Evolutionary conservation across 2,329 filamentous ascomycete genomes (phyloP), one percentile per base, ranked within the genome.

Genomic region (Tolypocladium amazonense): DNA sequence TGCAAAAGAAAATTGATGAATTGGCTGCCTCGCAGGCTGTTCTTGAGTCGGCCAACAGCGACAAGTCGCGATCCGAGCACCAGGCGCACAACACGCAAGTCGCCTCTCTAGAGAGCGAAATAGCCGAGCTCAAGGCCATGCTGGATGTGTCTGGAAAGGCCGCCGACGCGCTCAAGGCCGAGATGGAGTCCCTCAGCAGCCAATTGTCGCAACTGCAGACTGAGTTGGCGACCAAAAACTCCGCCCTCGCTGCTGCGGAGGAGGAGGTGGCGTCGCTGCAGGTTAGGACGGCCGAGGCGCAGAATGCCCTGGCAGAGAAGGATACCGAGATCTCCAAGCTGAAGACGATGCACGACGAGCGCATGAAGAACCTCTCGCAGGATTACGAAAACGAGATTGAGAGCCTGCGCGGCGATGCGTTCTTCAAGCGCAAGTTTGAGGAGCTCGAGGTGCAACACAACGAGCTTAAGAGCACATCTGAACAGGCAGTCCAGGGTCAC

Each of bases 361-460:
- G 84, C 67, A 76, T 88, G 64, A 77, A 81, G 69, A 79, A 78
- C 62, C 71, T 87, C 59, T 83, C 83, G 1, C 75, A 81, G 63
- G 84, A 87, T 64, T 86, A 85, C 64, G 81, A 87, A 68, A 77
- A 79, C n/a, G 84, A 87, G 69, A 86, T 88, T 58, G 84, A 87
- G 66, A 81, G 80, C 60, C 78, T 87, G 20, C 79, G 81, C 60
- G 84, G 83, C 27, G 83, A 87, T 62, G 83, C 84, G 18, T 82
- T 82, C 68, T 85, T 85, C 72, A 86, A 85, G 73, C 80, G 81
- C 64, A 83, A 86, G 70, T 87, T 82, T 62, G 79, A 85, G 61
- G 81, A 83, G 43, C 77, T 88, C 7, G 82, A 86, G 67, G 70
- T 70, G 6, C 79, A 85, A 69, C 80, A 87, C 69, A 76, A 75